Conservation (phyloP, 2,329 filamentous ascomycete species). For the Colletotrichum incanum region DNA sequence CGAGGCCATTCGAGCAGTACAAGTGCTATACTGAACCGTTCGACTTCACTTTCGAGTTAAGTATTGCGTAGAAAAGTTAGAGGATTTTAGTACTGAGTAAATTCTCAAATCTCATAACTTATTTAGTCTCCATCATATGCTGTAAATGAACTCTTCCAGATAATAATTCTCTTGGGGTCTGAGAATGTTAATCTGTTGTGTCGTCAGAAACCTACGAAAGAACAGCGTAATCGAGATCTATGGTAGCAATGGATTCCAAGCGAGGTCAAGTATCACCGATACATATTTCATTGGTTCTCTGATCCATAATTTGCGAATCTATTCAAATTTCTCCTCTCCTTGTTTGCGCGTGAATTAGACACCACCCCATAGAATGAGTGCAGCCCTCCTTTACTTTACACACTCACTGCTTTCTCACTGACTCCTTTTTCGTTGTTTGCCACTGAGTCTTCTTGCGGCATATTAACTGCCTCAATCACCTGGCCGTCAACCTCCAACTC, state of each 20-base stretch:
- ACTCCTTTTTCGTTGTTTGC: constrained; percentile 2
- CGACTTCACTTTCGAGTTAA: constrained; percentile 48
- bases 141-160: not conserved
- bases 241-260: no score
- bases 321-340: not conserved
- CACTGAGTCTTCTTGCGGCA: not conserved
- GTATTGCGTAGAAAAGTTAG: not conserved
- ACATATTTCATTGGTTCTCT: not conserved
- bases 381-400: not conserved
- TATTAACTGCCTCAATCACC: constrained; percentile 25
- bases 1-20: constrained; percentile 48
- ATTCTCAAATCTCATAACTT: not conserved
- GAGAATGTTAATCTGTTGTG: not conserved
- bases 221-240: no score
- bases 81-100: no score
- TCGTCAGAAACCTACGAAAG: not conserved
- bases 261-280: no score
- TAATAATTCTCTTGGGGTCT: not conserved
- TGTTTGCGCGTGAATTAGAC: not conserved
- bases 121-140: no score
- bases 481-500: constrained; percentile 22
- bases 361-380: not conserved
- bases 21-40: constrained; percentile 40
- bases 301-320: not conserved
- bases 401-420: constrained; percentile 16